Evolutionary conservation across 1,284 basidiomycete species (phyloP), one percentile per base, ranked within the genome.

Genomic region (Apiotrichum akiyoshidainum): DNA sequence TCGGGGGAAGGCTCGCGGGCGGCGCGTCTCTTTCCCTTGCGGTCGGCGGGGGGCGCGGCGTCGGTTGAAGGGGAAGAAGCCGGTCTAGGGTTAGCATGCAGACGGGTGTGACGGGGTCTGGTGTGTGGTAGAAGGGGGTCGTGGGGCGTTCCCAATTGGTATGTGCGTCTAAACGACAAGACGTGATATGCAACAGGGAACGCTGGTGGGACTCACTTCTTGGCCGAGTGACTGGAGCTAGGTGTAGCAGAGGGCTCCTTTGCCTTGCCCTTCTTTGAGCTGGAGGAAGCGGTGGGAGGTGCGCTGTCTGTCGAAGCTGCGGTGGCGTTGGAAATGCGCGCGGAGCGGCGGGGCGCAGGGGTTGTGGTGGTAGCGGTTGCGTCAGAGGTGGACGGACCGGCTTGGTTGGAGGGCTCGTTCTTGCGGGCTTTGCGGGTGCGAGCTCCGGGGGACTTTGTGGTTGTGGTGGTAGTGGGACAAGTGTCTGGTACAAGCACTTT

Each of bases 11-110:
- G 54, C 14, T 63, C 61, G 26, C 54, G 52, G 14, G 47, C 52
- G 5, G 70, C 75, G 46, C 68, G 65, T 48, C 73, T 74, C 63
- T 76, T 76, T 52, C 73, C 75, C 59, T 76, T 74, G 49, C 65
- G 67, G 57, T 76, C 74, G 44, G 50, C 35, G 4, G 62, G 35
- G 57, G 53, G 44, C 12, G 55, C 35, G 13, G 46, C 22, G 21
- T 52, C 50, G 35, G 41, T 41, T 22, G 58, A 41, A 11, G 57
- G 31, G 22, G 59, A 51, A n/a, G 55, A 46, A 9, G 53, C 47
- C 14, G 58, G 37, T 41, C 58, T 58, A 21, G 44, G 31, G 46
- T 53, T 34, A 58, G 56, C 21, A 44, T 19, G 17, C 41, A 42
- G 39, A 45, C 17, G 26, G 26, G 26, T 3, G 26, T 31, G 26